Evolutionary conservation across 225 moss, liverwort and hornwort species (phyloP).

Genomic region (Rhytidiadelphus loreus): DNA sequence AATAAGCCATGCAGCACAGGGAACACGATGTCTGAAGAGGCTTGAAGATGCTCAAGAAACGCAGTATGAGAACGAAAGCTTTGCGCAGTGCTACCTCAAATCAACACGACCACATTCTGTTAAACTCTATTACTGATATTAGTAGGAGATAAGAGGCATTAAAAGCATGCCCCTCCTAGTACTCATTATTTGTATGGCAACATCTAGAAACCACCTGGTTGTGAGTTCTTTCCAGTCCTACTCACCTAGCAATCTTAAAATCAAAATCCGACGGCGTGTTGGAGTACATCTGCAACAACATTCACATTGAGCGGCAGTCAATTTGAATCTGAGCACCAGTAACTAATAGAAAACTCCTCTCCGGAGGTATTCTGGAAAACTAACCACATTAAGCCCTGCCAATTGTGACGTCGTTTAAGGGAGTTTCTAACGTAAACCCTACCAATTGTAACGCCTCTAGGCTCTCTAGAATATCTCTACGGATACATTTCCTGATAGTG

Average conservation of each 20-base stretch:
- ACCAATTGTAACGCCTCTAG: neutral
- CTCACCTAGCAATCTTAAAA: conserved; percentile 80
- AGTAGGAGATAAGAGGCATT: neutral
- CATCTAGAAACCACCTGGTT: neutral
- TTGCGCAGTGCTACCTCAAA: conserved; percentile 42
- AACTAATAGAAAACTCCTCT: neutral
- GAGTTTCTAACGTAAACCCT: neutral
- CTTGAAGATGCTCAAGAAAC: conserved; percentile 69
- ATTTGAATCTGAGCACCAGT: neutral
- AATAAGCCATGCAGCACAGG: conserved; percentile 88
- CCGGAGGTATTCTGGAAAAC: neutral
- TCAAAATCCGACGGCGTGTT: conserved; percentile 96
- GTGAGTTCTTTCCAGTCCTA: neutral
- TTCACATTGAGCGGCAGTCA: neutral
- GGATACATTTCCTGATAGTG: neutral
- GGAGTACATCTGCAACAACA: conserved; percentile 77
- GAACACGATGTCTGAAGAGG: conserved; percentile 72
- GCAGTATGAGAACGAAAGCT: conserved; percentile 42
- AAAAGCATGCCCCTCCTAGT: neutral
- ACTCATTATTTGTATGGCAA: neutral
- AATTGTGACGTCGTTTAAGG: neutral
- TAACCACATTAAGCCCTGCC: neutral
- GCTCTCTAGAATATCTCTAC: neutral
- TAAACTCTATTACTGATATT: neutral
- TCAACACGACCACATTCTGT: neutral